Conservation (phyloP, 257 asterid genomes). For the Rhazya stricta region DNA sequence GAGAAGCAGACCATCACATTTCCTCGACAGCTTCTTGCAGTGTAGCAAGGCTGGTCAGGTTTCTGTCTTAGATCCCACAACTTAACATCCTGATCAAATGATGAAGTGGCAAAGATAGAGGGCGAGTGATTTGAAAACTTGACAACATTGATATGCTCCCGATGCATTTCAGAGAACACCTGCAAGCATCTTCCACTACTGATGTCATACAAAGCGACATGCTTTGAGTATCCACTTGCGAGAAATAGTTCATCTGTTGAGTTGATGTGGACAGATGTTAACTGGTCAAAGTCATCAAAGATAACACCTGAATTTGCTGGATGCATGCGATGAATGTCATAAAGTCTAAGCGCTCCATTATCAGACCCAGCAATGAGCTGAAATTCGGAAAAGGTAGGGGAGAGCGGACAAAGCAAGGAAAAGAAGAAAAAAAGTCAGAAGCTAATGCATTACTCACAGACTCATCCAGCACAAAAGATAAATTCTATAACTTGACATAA, state of each 20-base stretch:
- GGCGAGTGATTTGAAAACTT: constrained; percentile 94
- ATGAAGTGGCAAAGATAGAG: constrained; percentile 80
- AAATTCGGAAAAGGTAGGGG: constrained; percentile 23
- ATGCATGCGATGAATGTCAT: constrained; percentile 49
- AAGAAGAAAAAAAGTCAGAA: constrained; percentile 8
- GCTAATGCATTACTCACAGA: constrained; percentile 13
- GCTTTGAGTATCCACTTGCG: constrained; percentile 87
- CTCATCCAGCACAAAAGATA: neutral
- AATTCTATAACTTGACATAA: neutral
- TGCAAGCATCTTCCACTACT: constrained; percentile 68
- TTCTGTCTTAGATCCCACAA: constrained; percentile 89
- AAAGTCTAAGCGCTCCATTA: constrained; percentile 76
- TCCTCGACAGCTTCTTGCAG: constrained; percentile 77
- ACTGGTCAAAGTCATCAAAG: constrained; percentile 84
- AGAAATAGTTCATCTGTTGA: constrained; percentile 84
- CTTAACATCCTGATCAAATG: constrained; percentile 84
- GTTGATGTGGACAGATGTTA: constrained; percentile 91
- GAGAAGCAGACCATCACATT: constrained; percentile 97
- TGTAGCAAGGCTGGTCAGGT: constrained; percentile 72
- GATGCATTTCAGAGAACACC: constrained; percentile 77
- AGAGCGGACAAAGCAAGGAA: constrained; percentile 8
- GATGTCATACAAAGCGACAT: constrained; percentile 80
- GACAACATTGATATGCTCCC: constrained; percentile 80
- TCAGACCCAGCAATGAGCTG: constrained; percentile 98
- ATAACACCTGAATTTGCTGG: constrained; percentile 38